These are phyloP conservation scores for Mycena pura DNA, from an alignment of 768 basidiomycete genomes.

Conservation along the genomic window DNA sequence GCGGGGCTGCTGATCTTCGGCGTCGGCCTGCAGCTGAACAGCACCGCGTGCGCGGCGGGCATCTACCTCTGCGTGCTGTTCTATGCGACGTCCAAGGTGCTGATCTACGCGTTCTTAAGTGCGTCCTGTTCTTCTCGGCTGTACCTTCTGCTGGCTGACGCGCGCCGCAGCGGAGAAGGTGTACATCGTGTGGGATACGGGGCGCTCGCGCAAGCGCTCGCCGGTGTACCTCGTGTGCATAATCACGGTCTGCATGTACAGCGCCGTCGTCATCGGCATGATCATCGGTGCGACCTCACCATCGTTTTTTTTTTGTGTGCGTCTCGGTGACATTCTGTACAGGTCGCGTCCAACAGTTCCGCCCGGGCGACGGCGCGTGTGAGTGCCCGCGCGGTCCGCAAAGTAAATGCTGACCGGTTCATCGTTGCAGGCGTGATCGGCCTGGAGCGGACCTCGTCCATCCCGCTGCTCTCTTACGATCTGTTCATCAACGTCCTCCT, in stretches of 20 bases:
- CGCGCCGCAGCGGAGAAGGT: conserved; percentile 49
- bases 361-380: conserved; percentile 45
- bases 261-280: conserved; percentile 46
- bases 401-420: not conserved
- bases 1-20: conserved; percentile 53
- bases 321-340: not conserved
- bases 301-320: not conserved
- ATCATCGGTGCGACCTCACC: conserved; percentile 40
- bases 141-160: not conserved
- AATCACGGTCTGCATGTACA: conserved; percentile 43
- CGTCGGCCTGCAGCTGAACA: conserved; percentile 47
- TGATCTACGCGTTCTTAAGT: conserved; percentile 57
- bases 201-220: conserved; percentile 43
- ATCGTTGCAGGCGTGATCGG: conserved; percentile 44
- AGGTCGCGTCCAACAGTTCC: conserved; percentile 47
- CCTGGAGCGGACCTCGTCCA: conserved; percentile 48
- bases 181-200: conserved; percentile 51
- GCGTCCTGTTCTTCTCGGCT: conserved; percentile 23
- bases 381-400: not conserved
- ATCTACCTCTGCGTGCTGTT: conserved; percentile 52
- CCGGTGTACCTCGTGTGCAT: conserved; percentile 50
- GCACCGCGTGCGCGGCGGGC: conserved; percentile 45
- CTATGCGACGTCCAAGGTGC: conserved; percentile 50
- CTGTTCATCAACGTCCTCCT: conserved; percentile 48
- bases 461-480: conserved; percentile 55